Conservation (phyloP, 352 stramenopile genomes). For the Globisporangium radiosum region DNA sequence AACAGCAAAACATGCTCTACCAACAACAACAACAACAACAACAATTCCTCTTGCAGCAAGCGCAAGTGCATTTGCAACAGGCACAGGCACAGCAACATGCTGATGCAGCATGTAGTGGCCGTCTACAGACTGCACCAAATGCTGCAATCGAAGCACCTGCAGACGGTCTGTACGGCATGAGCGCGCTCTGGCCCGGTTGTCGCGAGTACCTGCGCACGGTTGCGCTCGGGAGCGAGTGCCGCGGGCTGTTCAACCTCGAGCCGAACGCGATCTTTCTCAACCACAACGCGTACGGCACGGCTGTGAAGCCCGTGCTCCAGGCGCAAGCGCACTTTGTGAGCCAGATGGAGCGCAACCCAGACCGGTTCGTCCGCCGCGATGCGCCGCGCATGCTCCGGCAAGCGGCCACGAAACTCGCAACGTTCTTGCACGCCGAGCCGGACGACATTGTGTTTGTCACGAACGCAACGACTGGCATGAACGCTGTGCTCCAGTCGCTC, state of each 20-base stretch:
- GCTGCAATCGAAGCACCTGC: neutral
- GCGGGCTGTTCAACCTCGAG: constrained; percentile 76
- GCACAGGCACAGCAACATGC: neutral
- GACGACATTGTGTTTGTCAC: constrained; percentile 85
- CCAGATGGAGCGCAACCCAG: constrained; percentile 84
- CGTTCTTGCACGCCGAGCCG: constrained; percentile 61
- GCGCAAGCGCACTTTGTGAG: constrained; percentile 82
- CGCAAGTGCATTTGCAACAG: constrained; percentile 6
- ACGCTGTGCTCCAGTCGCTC: constrained; percentile 76
- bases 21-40: constrained; percentile 5
- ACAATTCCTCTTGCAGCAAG: constrained; percentile 11
- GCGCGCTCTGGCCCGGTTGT: constrained; percentile 59
- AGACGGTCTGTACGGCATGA: constrained; percentile 39
- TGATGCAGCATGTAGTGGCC: neutral
- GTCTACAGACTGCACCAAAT: neutral
- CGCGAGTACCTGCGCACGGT: constrained; percentile 52
- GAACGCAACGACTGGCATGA: constrained; percentile 81
- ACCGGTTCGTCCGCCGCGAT: constrained; percentile 79
- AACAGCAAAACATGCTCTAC: constrained; percentile 9
- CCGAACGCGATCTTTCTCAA: constrained; percentile 76
- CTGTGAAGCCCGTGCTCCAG: constrained; percentile 69
- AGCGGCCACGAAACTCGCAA: constrained; percentile 50
- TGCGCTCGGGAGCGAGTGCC: constrained; percentile 57
- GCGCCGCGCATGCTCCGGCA: constrained; percentile 51
- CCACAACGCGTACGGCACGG: constrained; percentile 75